phyloP scores from a whole-genome alignment of 2,329 filamentous ascomycete species.

The Dactylellina cionopaga region DNA sequence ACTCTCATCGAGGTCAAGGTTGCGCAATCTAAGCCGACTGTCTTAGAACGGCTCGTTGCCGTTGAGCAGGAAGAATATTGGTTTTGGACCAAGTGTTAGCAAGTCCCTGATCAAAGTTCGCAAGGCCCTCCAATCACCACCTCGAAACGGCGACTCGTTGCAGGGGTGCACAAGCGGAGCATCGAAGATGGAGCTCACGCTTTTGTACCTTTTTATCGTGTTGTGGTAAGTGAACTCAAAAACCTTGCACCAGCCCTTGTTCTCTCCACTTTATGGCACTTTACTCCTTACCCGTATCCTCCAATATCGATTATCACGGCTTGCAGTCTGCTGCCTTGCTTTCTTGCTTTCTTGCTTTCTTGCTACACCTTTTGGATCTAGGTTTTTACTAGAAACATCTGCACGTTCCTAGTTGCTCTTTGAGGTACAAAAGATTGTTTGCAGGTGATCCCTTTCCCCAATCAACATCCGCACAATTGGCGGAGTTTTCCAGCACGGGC shows the following conservation, averaged over 20 bases:
- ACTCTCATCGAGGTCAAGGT: background rate
- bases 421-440: background rate
- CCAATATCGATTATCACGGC: slow-evolving; percentile 30
- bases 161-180: slow-evolving; percentile 37
- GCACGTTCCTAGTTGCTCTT: background rate
- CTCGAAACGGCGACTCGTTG: slow-evolving; percentile 20
- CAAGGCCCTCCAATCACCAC: slow-evolving; percentile 36
- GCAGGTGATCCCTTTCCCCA: too few relatives aligned
- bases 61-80: slow-evolving; percentile 26
- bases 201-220: slow-evolving; percentile 46
- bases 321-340: slow-evolving; percentile 30
- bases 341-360: background rate
- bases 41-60: slow-evolving; percentile 50
- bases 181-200: slow-evolving; percentile 31
- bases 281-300: too few relatives aligned
- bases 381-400: background rate
- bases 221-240: slow-evolving; percentile 43
- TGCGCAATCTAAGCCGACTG: slow-evolving; percentile 33
- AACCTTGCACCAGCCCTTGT: slow-evolving; percentile 11
- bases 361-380: background rate
- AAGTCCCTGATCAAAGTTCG: slow-evolving; percentile 8
- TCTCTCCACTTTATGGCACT: slow-evolving; percentile 32
- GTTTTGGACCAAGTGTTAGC: slow-evolving; percentile 1
- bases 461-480: too few relatives aligned
- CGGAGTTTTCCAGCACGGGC: slow-evolving; percentile 28